A percentile compares a stretch with the other conserved stretches of the same genome.
phyloP scores from a whole-genome alignment of 176 grass and related monocot species.

The Oryza glumipatula region DNA sequence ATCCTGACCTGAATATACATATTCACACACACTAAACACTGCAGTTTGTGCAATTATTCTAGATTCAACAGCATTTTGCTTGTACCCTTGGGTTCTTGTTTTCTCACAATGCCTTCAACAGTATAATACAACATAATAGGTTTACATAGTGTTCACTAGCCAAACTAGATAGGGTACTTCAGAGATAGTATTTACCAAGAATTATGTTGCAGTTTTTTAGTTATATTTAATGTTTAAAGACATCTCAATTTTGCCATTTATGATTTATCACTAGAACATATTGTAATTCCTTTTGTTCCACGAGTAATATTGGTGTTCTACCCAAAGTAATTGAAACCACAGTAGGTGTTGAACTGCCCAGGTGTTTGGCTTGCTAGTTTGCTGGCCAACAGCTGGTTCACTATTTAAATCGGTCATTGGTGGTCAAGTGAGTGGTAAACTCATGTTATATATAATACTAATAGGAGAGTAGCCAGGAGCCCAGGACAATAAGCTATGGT shows the following conservation, averaged over 20 bases:
- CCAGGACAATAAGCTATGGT: neutral
- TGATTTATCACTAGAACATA: neutral
- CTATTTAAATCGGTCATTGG: neutral
- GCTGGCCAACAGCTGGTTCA: neutral
- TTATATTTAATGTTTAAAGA: neutral
- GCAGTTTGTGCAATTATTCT: neutral
- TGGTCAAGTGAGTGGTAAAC: neutral
- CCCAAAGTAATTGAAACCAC: neutral
- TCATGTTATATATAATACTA: neutral
- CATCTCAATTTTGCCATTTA: neutral
- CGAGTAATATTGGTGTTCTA: neutral
- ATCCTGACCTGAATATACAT: too few species aligned
- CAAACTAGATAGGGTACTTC: neutral
- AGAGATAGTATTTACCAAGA: neutral
- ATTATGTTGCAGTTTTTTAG: neutral
- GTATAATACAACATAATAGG: neutral
- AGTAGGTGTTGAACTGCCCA: neutral
- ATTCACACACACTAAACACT: neutral
- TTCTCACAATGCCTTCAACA: neutral
- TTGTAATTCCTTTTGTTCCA: neutral
- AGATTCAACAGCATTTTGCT: neutral
- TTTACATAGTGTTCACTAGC: neutral
- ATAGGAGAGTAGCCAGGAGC: neutral
- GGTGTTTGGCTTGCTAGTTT: neutral
- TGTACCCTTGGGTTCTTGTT: neutral